Conservation (phyloP, 2,329 filamentous ascomycete genomes). For the Atkinsonella hypoxylon region DNA sequence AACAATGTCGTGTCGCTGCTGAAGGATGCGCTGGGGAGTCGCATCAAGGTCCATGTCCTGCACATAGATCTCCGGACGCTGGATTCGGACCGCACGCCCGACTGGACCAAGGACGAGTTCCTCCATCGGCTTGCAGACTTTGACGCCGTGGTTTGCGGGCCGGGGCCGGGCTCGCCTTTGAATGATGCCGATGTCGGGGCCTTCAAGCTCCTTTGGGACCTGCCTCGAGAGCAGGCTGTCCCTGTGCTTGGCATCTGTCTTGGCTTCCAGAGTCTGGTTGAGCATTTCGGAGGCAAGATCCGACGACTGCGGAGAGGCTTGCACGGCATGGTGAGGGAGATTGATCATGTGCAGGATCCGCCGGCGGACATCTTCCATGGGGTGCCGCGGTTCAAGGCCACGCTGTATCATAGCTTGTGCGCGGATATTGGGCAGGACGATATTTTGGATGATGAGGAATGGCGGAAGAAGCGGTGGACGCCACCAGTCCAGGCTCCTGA, state of each 20-base stretch:
- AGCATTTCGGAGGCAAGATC: slow-evolving; percentile 55
- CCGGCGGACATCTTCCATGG: slow-evolving; percentile 51
- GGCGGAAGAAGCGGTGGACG: slow-evolving; percentile 29
- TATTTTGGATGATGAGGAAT: slow-evolving; percentile 20
- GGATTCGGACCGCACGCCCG: slow-evolving; percentile 46
- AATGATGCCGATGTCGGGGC: slow-evolving; percentile 67
- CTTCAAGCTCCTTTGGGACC: slow-evolving; percentile 63
- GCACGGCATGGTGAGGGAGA: slow-evolving; percentile 67
- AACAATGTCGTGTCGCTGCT: slow-evolving; percentile 87
- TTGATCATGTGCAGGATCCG: slow-evolving; percentile 39
- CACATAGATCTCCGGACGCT: slow-evolving; percentile 37
- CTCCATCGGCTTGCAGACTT: slow-evolving; percentile 40
- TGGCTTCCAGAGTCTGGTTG: slow-evolving; percentile 73
- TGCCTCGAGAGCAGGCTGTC: slow-evolving; percentile 45
- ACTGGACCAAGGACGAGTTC: slow-evolving; percentile 34
- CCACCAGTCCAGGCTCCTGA: slow-evolving; percentile 23
- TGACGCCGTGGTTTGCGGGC: slow-evolving; percentile 80
- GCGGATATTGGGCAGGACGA: slow-evolving; percentile 40
- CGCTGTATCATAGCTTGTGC: slow-evolving; percentile 61
- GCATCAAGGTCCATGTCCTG: slow-evolving; percentile 42
- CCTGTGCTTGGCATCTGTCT: slow-evolving; percentile 84
- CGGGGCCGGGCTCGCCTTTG: slow-evolving; percentile 74
- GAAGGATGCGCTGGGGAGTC: slow-evolving; percentile 52
- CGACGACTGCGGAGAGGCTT: slow-evolving; percentile 57
- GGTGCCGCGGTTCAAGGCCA: slow-evolving; percentile 51